Evolutionary conservation across 441 rosid species (phyloP), one percentile per base, ranked within the genome.

Genomic region (Syzygium syzygioides): DNA sequence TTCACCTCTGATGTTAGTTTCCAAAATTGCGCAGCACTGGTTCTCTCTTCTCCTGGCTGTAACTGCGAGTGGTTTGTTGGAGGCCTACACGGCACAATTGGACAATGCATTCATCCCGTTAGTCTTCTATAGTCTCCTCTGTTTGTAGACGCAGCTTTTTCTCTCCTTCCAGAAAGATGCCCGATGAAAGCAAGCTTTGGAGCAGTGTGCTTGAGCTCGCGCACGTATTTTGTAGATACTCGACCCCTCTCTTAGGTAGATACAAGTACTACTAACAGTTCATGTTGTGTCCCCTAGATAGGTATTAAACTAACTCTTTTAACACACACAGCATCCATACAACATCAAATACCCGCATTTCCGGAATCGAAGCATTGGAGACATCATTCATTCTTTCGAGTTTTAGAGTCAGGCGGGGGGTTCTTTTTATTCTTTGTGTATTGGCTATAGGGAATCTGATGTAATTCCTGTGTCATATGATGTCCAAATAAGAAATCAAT

Each of bases 91-190:
- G 18, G 92, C 99, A 20, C 99, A 97, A 87, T 95, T 96, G 50
- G 99, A 98, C 91, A 98, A 98, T 64, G 99, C 99, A 60, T 98
- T 97, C 93, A 94, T 98, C 90, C 99, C 99, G 56, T 98, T 98
- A 2, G 93, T 98, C 91, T 98, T 97, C 94, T 98, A 96, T 93
- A 93, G 99, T 90, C 99, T 97, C 87, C 97, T 97, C 91, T 97
- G 98, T 90, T 91, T 97, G 92, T 98, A 93, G 90, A 56, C 90
- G 92, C 91, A 64, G 79, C 86, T 37, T 28, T 86, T 79, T 79
- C 9, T 59, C 86, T 60, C 88, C 55, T 79, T 89, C 4, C 37
- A n/a, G 34, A 53, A 14, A 56, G 53, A 48, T 55, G 59, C 59
- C 17, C 25, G 41, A 60, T 14, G 80, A 37, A 71, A 71, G 26